Evolutionary conservation across 257 asterid genomes (phyloP).

Genomic region (Cinchona pubescens): DNA sequence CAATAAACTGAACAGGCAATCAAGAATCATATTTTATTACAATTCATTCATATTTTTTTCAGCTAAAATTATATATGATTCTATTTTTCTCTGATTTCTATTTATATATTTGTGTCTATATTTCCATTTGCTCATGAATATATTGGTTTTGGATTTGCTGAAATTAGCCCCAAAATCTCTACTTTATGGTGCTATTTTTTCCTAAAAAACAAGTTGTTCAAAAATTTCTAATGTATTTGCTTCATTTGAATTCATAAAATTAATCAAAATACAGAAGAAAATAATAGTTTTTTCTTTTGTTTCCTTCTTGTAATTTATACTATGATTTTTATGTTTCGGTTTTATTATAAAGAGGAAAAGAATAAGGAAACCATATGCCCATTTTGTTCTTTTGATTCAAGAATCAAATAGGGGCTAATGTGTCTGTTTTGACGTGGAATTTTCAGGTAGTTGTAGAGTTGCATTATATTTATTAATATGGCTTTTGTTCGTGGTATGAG

Average conservation of each 20-base stretch:
- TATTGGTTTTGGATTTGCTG: not conserved
- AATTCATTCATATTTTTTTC: too few relatives aligned
- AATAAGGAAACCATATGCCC: not conserved
- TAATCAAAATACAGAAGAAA: not conserved
- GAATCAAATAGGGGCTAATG: not conserved
- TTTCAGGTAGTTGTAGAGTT: constrained; percentile 30
- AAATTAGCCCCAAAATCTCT: constrained; percentile 4
- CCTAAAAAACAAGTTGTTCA: not conserved
- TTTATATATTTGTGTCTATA: not conserved
- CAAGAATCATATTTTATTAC: too few relatives aligned
- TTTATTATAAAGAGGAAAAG: not conserved
- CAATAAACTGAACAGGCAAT: too few relatives aligned
- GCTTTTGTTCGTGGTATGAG: constrained; percentile 47
- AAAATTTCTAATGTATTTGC: not conserved
- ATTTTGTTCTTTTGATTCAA: not conserved
- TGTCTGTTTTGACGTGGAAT: constrained; percentile 7
- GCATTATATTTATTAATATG: constrained; percentile 35
- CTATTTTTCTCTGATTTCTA: not conserved
- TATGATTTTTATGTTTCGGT: not conserved
- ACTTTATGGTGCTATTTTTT: not conserved
- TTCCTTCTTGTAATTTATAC: not conserved
- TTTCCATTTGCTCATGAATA: not conserved
- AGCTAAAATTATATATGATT: not conserved
- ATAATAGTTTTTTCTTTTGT: not conserved
- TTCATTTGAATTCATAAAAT: not conserved